These are phyloP conservation scores for Daldinia concentrica DNA, from an alignment of 495 filamentous ascomycete genomes.

Conservation along the genomic window DNA sequence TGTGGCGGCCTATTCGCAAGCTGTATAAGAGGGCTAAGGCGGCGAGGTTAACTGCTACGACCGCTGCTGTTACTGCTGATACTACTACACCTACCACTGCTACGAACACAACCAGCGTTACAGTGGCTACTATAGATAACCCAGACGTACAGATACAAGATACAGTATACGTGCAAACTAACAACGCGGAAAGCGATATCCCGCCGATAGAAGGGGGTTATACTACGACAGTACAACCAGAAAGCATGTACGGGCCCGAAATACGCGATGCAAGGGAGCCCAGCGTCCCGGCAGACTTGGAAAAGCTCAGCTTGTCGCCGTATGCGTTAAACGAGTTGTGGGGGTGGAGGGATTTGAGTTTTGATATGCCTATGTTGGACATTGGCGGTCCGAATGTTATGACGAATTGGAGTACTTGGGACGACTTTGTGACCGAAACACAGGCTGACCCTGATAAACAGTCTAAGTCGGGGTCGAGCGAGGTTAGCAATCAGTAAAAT, in stretches of 20 bases:
- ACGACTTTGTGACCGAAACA: constrained; percentile 49
- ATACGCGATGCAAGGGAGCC: constrained; percentile 14
- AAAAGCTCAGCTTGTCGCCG: constrained; percentile 23
- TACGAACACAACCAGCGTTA: background rate
- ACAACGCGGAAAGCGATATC: background rate
- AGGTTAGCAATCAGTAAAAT: constrained; percentile 15
- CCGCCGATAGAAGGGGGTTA: background rate
- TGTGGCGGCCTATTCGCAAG: constrained; percentile 75
- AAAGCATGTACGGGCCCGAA: constrained; percentile 17
- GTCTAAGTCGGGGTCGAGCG: constrained; percentile 39
- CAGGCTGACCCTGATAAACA: constrained; percentile 28
- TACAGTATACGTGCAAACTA: constrained; percentile 6
- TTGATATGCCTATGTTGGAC: constrained; percentile 35
- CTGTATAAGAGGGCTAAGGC: constrained; percentile 70
- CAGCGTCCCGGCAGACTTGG: constrained; percentile 15
- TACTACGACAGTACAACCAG: constrained; percentile 5
- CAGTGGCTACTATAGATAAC: background rate
- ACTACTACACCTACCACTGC: constrained; percentile 7
- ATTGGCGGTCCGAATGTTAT: constrained; percentile 8
- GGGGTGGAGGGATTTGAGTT: constrained; percentile 37
- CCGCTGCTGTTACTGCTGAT: background rate
- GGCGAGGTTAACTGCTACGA: constrained; percentile 38
- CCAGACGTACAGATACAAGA: background rate
- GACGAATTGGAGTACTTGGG: constrained; percentile 48
- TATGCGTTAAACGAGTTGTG: constrained; percentile 30